Conservation (phyloP, 1,284 basidiomycete species). For the Salmacisia buchloeana region DNA sequence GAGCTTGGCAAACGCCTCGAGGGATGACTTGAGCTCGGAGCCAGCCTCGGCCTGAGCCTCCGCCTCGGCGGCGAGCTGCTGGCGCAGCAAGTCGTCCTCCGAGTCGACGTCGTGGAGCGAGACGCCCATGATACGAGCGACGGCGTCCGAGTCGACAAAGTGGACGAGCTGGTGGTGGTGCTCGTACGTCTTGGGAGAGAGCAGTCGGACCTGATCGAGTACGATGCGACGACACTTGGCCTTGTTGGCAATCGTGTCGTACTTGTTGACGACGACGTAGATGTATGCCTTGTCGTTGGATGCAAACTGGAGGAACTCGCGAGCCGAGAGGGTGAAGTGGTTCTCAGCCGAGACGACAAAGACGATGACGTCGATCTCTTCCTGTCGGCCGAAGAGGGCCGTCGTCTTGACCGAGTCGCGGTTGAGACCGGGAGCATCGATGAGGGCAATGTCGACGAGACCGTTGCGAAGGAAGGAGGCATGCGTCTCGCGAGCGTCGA, state of each 20-base stretch:
- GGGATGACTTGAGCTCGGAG: slow-evolving; percentile 14
- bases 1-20: slow-evolving; percentile 69
- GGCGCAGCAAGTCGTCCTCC: slow-evolving; percentile 10
- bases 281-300: slow-evolving; percentile 96
- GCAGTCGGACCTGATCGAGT: slow-evolving; percentile 86
- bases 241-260: slow-evolving; percentile 91
- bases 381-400: slow-evolving; percentile 88
- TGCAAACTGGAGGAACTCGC: slow-evolving; percentile 88
- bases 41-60: slow-evolving; percentile 3
- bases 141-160: slow-evolving; percentile 79
- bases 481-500: slow-evolving; percentile 32
- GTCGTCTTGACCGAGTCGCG: slow-evolving; percentile 93
- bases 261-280: slow-evolving; percentile 99
- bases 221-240: slow-evolving; percentile 83
- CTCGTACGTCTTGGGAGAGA: slow-evolving; percentile 85
- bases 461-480: slow-evolving; percentile 67
- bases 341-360: slow-evolving; percentile 98
- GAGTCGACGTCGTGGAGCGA: slow-evolving; percentile 1
- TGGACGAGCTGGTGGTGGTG: slow-evolving; percentile 91
- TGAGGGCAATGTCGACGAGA: slow-evolving; percentile 93
- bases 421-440: slow-evolving; percentile 96
- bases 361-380: slow-evolving; percentile 97
- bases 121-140: slow-evolving; percentile 22
- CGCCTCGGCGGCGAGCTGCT: neutral
- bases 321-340: slow-evolving; percentile 93